Percentiles rank a stretch among this genome's conserved stretches.
Conservation (phyloP, 2,329 filamentous ascomycete species). For the Hawksworthiomyces lignivorus region DNA sequence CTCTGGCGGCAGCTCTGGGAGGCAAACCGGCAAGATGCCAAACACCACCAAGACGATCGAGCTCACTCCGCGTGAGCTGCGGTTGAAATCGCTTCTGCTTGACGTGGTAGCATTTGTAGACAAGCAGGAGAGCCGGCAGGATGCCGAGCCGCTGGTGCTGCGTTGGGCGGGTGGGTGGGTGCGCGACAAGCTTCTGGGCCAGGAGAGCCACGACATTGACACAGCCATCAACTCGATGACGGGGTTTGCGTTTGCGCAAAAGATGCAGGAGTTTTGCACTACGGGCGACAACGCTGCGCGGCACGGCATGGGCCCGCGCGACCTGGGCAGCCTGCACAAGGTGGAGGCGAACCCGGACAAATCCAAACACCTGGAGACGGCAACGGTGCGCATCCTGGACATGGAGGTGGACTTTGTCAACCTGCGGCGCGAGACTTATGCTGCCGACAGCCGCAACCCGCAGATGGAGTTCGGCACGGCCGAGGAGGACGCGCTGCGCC, state of each 20-base stretch:
- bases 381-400: constrained; percentile 76
- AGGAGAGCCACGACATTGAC: constrained; percentile 73
- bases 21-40: constrained; percentile 1
- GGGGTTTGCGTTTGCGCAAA: constrained; percentile 64
- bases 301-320: constrained; percentile 49
- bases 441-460: constrained; percentile 81
- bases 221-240: constrained; percentile 82
- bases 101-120: constrained; percentile 72
- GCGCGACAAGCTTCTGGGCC: constrained; percentile 69
- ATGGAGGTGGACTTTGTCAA: constrained; percentile 94
- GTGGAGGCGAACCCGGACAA: constrained; percentile 91
- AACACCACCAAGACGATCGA: constrained; percentile 22
- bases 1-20: neutral
- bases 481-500: constrained; percentile 77
- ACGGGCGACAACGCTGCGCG: constrained; percentile 50
- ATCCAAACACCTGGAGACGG: constrained; percentile 91
- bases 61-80: constrained; percentile 63
- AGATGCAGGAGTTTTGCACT: constrained; percentile 61
- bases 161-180: constrained; percentile 86
- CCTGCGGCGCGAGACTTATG: constrained; percentile 82
- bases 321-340: constrained; percentile 73
- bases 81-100: constrained; percentile 67
- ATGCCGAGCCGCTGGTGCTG: constrained; percentile 48
- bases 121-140: constrained; percentile 11
- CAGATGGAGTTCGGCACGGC: constrained; percentile 91